Evolutionary conservation across 2,329 filamentous ascomycete genomes (phyloP), one percentile per base, ranked within the genome.

Genomic region (Lecanoromycetidae sp.): DNA sequence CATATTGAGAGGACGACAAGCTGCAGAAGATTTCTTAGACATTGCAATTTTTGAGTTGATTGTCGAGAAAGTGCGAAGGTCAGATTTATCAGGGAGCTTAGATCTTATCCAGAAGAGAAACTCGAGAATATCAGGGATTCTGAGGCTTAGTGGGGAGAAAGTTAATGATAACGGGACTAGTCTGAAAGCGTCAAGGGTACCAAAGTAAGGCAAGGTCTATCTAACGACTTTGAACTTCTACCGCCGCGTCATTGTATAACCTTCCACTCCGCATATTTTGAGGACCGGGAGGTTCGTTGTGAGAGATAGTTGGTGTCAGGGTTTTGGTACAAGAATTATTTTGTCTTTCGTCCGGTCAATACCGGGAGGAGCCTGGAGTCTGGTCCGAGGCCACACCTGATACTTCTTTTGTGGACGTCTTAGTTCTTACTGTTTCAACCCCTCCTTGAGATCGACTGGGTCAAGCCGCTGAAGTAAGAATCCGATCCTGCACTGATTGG

Each of bases 181-280:
- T 15, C 32, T 47, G 23, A 47, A 47, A 37, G 45, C 45, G 38
- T 47, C 23, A 47, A 47, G 29, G 12, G 30, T 37, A 42, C 45
- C 45, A 42, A 39, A 38, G 19, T 7, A 20, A 15, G 15, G 20
- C n/a, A 25, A 44, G 26, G 37, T 17, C 17, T 20, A 43, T 26
- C 19, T 43, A 17, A 32, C 1, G n/a, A n/a, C n/a, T n/a, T n/a
- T n/a, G n/a, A n/a, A n/a, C n/a, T n/a, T n/a, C n/a, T n/a, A n/a
- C n/a, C n/a, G n/a, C n/a, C n/a, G n/a, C n/a, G n/a, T n/a, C n/a
- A n/a, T n/a, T n/a, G n/a, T n/a, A n/a, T n/a, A n/a, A n/a, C n/a
- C n/a, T n/a, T n/a, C n/a, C n/a, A n/a, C n/a, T n/a, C n/a, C n/a
- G n/a, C n/a, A n/a, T n/a, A n/a, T n/a, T n/a, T n/a, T n/a, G n/a